phyloP scores from a whole-genome alignment of 768 basidiomycete genomes.

The Leccinum boreale region DNA sequence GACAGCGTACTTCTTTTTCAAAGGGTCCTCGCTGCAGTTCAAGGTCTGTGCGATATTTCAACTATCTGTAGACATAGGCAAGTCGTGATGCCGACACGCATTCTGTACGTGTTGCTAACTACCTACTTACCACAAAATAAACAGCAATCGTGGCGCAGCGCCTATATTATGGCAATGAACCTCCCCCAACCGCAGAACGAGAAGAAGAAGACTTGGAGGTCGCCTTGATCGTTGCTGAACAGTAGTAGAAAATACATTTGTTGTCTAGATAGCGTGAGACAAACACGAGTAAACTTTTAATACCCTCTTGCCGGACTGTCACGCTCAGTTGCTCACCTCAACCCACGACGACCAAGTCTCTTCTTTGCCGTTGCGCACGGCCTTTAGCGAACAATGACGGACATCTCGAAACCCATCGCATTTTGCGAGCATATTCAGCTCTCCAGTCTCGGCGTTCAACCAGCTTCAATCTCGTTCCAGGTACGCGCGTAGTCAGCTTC shows the following conservation, averaged over 20 bases:
- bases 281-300: constrained; percentile 32
- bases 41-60: constrained; percentile 83
- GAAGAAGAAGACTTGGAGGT: constrained; percentile 69
- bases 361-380: constrained; percentile 15
- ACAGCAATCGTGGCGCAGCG: constrained; percentile 73
- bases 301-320: constrained; percentile 12
- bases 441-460: constrained; percentile 93
- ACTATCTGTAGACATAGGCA: constrained; percentile 73
- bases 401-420: constrained; percentile 66
- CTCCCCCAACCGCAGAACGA: constrained; percentile 49
- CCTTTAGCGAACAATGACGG: constrained; percentile 27
- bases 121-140: constrained; percentile 6
- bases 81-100: constrained; percentile 26
- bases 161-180: constrained; percentile 65
- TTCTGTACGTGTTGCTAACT: constrained; percentile 7
- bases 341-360: constrained; percentile 19
- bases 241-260: constrained; percentile 38
- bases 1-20: constrained; percentile 75
- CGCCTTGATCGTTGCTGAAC: constrained; percentile 64
- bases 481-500: constrained; percentile 46
- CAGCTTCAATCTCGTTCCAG: constrained; percentile 96
- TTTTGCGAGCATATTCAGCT: constrained; percentile 93
- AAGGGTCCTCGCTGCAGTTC: constrained; percentile 74
- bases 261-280: constrained; percentile 17
- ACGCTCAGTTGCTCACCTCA: constrained; percentile 15